Evolutionary conservation across 2,329 filamentous ascomycete species (phyloP), one percentile per base, ranked within the genome.

Genomic region (Claviceps africana): DNA sequence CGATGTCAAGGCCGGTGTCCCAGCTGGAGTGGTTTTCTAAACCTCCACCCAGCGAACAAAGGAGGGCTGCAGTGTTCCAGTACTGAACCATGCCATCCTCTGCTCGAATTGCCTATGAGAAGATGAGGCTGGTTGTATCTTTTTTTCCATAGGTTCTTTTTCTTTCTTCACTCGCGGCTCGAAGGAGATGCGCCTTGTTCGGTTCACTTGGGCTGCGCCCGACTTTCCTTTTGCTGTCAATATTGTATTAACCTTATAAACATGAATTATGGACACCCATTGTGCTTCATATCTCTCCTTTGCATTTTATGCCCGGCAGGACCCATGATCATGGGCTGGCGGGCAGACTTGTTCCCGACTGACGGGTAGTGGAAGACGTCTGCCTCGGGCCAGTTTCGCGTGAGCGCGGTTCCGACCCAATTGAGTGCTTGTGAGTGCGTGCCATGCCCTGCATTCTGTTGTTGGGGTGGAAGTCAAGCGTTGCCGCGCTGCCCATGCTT

Each of bases 21-120:
- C 51, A 30, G 13, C 17, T 10, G 46, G 22, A 3, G 45, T 52
- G 3, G n/a, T 5, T 3, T 10, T 43, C 10, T 52, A 67, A 31
- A 19, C 3, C 6, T n/a, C 7, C 13, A 1, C 2, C 13, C 17
- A 17, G 42, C 6, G 13, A 43, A 28, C 9, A 43, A 25, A 9
- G 13, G 13, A 44, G 9, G 42, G 21, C 13, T 17, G 42, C 35
- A 37, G 7, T 15, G 22, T 17, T 21, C 22, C 28, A 44, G 22
- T 6, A 4, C 40, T 25, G 15, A 19, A 17, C 10, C 4, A 15
- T 46, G 43, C 43, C 25, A 19, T 46, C 43, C 17, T 10, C 4
- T 22, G 19, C 17, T n/a, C 2, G 8, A 25, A 21, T 6, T 51
- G 19, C 10, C 2, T 30, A n/a, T 11, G 42, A 35, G 11, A 21